Evolutionary conservation across 2,329 filamentous ascomycete genomes (phyloP).

Genomic region (Colletotrichum euphorbiae): DNA sequence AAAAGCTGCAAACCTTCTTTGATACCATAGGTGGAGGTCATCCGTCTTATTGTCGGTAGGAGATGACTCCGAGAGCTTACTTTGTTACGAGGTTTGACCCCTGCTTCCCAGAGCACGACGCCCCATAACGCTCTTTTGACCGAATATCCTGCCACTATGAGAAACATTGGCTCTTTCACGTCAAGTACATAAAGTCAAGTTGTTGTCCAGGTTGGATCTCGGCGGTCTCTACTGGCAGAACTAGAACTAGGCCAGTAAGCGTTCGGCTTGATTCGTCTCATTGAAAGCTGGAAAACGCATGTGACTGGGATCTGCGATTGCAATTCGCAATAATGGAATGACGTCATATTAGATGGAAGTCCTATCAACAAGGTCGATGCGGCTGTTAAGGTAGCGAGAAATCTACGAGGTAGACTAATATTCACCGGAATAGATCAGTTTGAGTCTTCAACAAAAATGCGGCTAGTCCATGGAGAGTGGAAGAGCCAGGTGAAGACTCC

Average conservation of each 20-base stretch:
- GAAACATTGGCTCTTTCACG: neutral
- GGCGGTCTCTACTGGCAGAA: constrained; percentile 22
- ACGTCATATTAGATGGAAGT: neutral
- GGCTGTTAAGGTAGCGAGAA: neutral
- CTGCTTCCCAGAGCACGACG: no score
- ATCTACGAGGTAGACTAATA: neutral
- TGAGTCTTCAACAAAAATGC: neutral
- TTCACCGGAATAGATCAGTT: neutral
- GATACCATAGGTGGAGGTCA: no score
- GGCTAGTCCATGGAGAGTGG: neutral
- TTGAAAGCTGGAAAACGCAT: neutral
- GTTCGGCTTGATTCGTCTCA: constrained; percentile 4
- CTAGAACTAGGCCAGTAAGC: constrained; percentile 9
- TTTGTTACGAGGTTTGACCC: no score
- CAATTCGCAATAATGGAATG: neutral
- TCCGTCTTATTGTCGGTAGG: no score
- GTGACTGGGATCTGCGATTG: constrained; percentile 11
- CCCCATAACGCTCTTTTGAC: no score
- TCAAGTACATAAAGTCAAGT: no score
- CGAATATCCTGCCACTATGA: neutral
- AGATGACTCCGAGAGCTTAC: no score
- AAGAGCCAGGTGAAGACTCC: neutral
- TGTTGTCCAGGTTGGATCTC: neutral
- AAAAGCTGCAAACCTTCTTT: no score
- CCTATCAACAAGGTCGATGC: neutral